These are phyloP conservation scores for Lepidium sativum DNA, from an alignment of 345 rosid genomes.

Conservation along the genomic window DNA sequence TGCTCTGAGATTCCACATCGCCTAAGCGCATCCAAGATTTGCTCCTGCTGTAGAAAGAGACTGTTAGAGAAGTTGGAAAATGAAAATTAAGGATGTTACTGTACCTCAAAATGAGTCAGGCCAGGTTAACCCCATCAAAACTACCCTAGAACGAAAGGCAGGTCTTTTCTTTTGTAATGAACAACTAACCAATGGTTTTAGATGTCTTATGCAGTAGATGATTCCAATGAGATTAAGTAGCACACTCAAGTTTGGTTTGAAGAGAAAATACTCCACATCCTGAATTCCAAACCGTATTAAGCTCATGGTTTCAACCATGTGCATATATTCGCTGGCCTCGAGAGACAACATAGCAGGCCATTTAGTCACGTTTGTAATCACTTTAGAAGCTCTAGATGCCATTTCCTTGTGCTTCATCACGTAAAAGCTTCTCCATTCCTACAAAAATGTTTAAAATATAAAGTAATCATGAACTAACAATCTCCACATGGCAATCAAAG, in stretches of 20 bases:
- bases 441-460: neutral
- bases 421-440: conserved; percentile 22
- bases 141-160: neutral
- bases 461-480: neutral
- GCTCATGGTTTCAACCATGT: conserved; percentile 18
- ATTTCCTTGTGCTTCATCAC: conserved; percentile 18
- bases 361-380: conserved; percentile 3
- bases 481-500: neutral
- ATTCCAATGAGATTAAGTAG: conserved; percentile 22
- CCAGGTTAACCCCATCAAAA: no score
- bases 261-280: conserved; percentile 25
- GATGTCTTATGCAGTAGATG: conserved; percentile 19
- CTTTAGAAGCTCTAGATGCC: conserved; percentile 7
- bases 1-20: conserved; percentile 43
- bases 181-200: conserved; percentile 13
- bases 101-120: no score
- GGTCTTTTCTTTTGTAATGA: neutral
- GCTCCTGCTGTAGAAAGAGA: conserved; percentile 21
- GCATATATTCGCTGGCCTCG: conserved; percentile 10
- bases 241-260: conserved; percentile 23
- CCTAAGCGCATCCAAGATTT: conserved; percentile 33
- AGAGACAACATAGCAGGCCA: conserved; percentile 14
- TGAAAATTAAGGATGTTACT: neutral
- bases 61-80: neutral
- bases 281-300: conserved; percentile 18